These are phyloP conservation scores for Colletotrichum limetticola DNA, from an alignment of 2,329 filamentous ascomycete genomes.

Conservation along the genomic window DNA sequence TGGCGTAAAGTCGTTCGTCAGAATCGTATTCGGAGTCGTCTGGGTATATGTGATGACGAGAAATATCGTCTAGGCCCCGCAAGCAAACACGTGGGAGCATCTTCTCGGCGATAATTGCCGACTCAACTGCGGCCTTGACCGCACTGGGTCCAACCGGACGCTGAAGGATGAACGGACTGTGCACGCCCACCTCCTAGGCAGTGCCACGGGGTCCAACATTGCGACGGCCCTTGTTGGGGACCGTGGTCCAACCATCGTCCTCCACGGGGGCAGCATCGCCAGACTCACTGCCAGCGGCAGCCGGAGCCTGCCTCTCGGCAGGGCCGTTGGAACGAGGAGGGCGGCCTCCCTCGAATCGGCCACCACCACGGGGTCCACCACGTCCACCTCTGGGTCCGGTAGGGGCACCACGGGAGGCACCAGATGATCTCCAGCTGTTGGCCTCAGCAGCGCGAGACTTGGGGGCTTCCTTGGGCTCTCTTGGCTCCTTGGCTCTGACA, in stretches of 20 bases:
- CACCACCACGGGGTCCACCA: slow-evolving; percentile 49
- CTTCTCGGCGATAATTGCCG: slow-evolving; percentile 25
- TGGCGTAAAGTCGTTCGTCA: slow-evolving; percentile 35
- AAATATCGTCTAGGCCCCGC: slow-evolving; percentile 30
- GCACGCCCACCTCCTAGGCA: slow-evolving; percentile 29
- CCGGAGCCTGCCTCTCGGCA: slow-evolving; percentile 48
- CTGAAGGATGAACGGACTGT: slow-evolving; percentile 27
- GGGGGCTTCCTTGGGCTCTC: slow-evolving; percentile 55
- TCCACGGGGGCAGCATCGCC: slow-evolving; percentile 51
- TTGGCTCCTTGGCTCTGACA: slow-evolving; percentile 45
- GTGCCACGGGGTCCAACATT: slow-evolving; percentile 33
- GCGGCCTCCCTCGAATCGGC: slow-evolving; percentile 57
- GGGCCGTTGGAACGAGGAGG: slow-evolving; percentile 61
- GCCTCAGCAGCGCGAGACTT: slow-evolving; percentile 68
- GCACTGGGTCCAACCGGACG: slow-evolving; percentile 25
- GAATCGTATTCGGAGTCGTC: slow-evolving; percentile 35
- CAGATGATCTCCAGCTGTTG: slow-evolving; percentile 69
- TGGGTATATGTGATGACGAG: slow-evolving; percentile 35
- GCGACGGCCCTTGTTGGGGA: slow-evolving; percentile 44
- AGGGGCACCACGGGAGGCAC: slow-evolving; percentile 58
- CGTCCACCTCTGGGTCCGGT: slow-evolving; percentile 47
- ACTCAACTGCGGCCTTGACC: slow-evolving; percentile 22
- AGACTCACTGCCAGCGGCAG: slow-evolving; percentile 44
- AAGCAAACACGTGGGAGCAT: slow-evolving; percentile 27
- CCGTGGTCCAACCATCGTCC: slow-evolving; percentile 75